Percentiles rank a stretch among this genome's conserved stretches.
phyloP scores from a whole-genome alignment of 164 flowering plant species.

The Liriodendron chinense region DNA sequence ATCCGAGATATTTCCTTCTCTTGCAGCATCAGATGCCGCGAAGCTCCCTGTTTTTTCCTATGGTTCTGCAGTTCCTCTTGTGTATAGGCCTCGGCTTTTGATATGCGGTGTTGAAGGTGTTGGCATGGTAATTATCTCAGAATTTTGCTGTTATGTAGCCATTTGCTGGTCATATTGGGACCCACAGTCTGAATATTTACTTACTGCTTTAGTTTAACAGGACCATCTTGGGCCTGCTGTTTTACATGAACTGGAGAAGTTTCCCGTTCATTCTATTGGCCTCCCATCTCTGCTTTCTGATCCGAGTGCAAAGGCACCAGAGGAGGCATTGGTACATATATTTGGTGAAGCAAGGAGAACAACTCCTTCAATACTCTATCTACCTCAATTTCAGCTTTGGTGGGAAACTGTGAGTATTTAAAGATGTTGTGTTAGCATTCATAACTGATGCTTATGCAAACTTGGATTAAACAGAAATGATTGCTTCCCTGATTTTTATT shows the following conservation, averaged over 20 bases:
- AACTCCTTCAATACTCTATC: constrained; percentile 85
- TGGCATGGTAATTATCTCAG: constrained; percentile 78
- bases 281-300: constrained; percentile 97
- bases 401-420: constrained; percentile 88
- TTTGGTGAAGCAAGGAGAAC: constrained; percentile 99
- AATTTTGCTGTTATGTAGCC: constrained; percentile 11
- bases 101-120: constrained; percentile 72
- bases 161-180: not conserved
- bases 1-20: constrained; percentile 70
- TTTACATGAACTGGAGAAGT: constrained; percentile 95
- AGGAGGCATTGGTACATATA: constrained; percentile 95
- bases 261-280: constrained; percentile 96
- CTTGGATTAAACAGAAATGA: not conserved
- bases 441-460: not conserved
- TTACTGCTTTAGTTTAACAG: constrained; percentile 73
- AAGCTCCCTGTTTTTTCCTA: constrained; percentile 74
- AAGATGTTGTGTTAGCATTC: not conserved
- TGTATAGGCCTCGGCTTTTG: constrained; percentile 88
- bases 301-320: constrained; percentile 99
- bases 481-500: constrained; percentile 2
- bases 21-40: constrained; percentile 47
- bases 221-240: constrained; percentile 99
- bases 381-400: constrained; percentile 94
- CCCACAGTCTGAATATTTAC: constrained; percentile 39
- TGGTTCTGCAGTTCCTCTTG: constrained; percentile 88